phyloP scores from a whole-genome alignment of 2,329 filamentous ascomycete genomes.

The Aspergillus floridensis region DNA sequence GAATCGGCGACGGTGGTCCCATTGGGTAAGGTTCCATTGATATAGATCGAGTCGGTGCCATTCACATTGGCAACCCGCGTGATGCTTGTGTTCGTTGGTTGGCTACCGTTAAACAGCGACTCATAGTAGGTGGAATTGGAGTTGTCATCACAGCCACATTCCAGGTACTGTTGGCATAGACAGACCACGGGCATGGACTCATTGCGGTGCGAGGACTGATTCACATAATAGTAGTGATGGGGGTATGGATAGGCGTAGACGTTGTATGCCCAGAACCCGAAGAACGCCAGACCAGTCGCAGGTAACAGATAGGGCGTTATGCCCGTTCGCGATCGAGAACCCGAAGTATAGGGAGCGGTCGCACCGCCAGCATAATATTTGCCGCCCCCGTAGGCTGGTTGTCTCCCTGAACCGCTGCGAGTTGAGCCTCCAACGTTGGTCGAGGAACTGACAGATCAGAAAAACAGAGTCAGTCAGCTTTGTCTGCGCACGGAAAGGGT shows the following conservation, averaged over 20 bases:
- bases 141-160: slow-evolving; percentile 59
- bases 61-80: slow-evolving; percentile 42
- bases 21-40: slow-evolving; percentile 49
- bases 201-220: slow-evolving; percentile 47
- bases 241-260: slow-evolving; percentile 56
- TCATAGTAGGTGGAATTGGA: slow-evolving; percentile 44
- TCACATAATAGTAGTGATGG: slow-evolving; percentile 48
- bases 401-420: slow-evolving; percentile 39
- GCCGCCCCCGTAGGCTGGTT: slow-evolving; percentile 50
- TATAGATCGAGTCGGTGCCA: slow-evolving; percentile 44
- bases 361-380: slow-evolving; percentile 57
- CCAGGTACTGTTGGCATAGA: slow-evolving; percentile 53
- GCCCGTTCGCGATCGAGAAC: slow-evolving; percentile 46
- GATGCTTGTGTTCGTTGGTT: slow-evolving; percentile 38
- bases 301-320: slow-evolving; percentile 51
- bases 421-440: slow-evolving; percentile 34
- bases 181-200: slow-evolving; percentile 55
- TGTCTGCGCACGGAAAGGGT: too few species aligned
- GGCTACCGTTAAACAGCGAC: slow-evolving; percentile 42
- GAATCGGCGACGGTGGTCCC: slow-evolving; percentile 42
- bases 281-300: slow-evolving; percentile 45
- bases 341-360: slow-evolving; percentile 49
- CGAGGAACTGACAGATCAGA: slow-evolving; percentile 12
- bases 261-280: slow-evolving; percentile 56
- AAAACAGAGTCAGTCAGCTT: neutral